These are phyloP conservation scores for Diaporthe destruens DNA, from an alignment of 2,329 filamentous ascomycete species.

Conservation along the genomic window DNA sequence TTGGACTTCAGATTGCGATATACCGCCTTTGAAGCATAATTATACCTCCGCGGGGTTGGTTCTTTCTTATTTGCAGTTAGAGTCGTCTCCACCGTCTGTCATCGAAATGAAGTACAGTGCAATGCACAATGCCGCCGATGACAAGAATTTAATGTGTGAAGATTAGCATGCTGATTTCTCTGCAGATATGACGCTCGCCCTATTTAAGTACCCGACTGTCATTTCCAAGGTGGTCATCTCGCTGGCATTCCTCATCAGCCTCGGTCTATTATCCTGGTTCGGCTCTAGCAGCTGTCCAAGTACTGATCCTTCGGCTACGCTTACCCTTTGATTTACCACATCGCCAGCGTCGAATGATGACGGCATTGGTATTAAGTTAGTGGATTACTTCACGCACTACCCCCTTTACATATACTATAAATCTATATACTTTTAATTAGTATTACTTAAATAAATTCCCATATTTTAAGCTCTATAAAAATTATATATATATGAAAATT, in stretches of 20 bases:
- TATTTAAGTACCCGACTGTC: constrained; percentile 16
- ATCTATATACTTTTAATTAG: too few species aligned
- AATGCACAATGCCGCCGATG: background rate
- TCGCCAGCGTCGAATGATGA: constrained; percentile 15
- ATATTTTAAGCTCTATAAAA: too few species aligned
- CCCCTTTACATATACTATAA: too few species aligned
- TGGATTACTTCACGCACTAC: too few species aligned
- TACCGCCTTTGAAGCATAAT: too few species aligned
- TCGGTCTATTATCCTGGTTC: background rate
- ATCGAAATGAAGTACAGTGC: background rate
- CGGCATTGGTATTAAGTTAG: constrained; percentile 29
- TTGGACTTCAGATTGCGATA: too few species aligned
- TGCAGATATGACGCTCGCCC: constrained; percentile 2
- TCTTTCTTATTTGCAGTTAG: too few species aligned
- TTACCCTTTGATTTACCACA: constrained; percentile 12
- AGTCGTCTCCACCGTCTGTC: background rate
- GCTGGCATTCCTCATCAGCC: constrained; percentile 32
- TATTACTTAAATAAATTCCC: too few species aligned
- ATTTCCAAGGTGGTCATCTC: constrained; percentile 37
- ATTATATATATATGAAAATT: too few species aligned
- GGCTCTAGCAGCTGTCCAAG: constrained; percentile 17
- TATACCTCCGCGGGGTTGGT: too few species aligned
- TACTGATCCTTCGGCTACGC: constrained; percentile 8
- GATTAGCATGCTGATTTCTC: constrained; percentile 15
- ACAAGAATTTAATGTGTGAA: too few species aligned